Conservation (phyloP, 164 flowering plant species). For the Aristolochia fimbriata region DNA sequence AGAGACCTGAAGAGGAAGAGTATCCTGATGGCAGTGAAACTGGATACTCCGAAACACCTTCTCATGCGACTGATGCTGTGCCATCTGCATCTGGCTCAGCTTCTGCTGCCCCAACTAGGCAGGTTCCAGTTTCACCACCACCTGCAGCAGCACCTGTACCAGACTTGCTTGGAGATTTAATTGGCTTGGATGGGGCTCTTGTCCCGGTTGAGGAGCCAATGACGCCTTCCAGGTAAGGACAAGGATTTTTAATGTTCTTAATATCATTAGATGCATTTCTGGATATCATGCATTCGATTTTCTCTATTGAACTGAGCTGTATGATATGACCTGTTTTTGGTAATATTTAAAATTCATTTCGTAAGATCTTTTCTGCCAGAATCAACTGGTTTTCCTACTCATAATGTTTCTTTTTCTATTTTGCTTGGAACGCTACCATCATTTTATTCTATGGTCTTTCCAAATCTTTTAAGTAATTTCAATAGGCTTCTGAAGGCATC, state of each 20-base stretch:
- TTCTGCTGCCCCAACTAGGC: slow-evolving; percentile 28
- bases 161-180: slow-evolving; percentile 89
- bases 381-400: too few relatives aligned
- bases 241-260: not conserved
- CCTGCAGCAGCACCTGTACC: slow-evolving; percentile 61
- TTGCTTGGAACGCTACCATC: too few relatives aligned
- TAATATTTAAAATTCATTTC: too few relatives aligned
- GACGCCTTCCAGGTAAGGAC: slow-evolving; percentile 54
- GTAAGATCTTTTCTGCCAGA: too few relatives aligned
- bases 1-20: slow-evolving; percentile 88
- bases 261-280: not conserved
- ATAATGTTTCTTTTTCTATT: too few relatives aligned
- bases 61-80: slow-evolving; percentile 40
- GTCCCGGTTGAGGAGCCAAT: slow-evolving; percentile 78
- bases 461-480: too few relatives aligned
- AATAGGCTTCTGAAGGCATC: too few relatives aligned
- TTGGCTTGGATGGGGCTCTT: slow-evolving; percentile 77
- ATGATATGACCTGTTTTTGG: too few relatives aligned
- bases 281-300: not conserved
- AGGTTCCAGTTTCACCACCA: slow-evolving; percentile 26
- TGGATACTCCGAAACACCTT: slow-evolving; percentile 63
- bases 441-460: too few relatives aligned
- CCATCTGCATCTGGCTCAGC: slow-evolving; percentile 50
- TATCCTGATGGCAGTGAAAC: slow-evolving; percentile 75
- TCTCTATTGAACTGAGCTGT: too few relatives aligned